phyloP scores from a whole-genome alignment of 176 grass and related monocot species.

The Bromus sterilis region DNA sequence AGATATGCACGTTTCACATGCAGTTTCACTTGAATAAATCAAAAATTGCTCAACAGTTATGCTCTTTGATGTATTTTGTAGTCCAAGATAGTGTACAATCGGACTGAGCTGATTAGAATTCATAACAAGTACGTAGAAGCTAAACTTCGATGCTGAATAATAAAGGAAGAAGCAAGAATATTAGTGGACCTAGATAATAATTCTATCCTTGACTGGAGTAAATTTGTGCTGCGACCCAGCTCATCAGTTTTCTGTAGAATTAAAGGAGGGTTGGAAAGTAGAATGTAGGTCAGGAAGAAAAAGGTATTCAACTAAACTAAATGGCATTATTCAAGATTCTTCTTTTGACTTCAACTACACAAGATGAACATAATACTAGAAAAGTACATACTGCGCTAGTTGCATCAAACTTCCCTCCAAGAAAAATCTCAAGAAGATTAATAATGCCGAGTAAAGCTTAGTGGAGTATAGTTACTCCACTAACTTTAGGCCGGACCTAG shows the following conservation, averaged over 20 bases:
- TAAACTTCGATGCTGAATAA: background rate
- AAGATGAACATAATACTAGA: background rate
- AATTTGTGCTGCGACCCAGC: background rate
- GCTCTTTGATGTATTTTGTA: background rate
- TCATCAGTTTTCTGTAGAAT: background rate
- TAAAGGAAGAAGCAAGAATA: background rate
- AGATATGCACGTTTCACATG: constrained; percentile 47
- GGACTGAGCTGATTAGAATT: background rate
- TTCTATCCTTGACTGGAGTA: background rate
- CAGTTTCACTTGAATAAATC: no score
- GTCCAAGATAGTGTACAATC: background rate
- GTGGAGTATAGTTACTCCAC: no score
- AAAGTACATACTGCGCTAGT: constrained; percentile 60
- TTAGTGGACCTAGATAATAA: background rate
- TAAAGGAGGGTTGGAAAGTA: background rate
- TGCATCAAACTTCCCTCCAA: constrained; percentile 85
- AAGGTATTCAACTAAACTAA: background rate
- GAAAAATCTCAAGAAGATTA: constrained; percentile 79
- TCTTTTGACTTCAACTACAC: background rate
- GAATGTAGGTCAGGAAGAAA: background rate
- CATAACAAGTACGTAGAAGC: background rate
- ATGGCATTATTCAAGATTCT: background rate
- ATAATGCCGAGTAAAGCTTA: no score
- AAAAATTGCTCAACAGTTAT: background rate
- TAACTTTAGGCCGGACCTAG: no score